Base-by-base conservation (phyloP, 2,329 filamentous ascomycete species). In the Penicillium olsonii region DNA sequence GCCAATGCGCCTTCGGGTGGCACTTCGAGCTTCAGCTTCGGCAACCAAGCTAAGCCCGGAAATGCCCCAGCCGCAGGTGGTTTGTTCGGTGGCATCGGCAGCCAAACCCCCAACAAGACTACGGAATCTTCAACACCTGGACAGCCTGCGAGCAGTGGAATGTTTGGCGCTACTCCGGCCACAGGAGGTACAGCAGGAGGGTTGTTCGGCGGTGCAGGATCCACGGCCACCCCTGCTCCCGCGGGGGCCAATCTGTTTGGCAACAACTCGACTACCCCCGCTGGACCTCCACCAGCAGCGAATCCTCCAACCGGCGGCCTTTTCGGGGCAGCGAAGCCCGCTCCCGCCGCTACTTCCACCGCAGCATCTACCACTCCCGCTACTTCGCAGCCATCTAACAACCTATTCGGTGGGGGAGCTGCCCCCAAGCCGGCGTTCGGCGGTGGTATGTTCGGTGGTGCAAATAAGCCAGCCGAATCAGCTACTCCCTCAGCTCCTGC, bases 241-340 rank as follows among this genome's bases (percentile, higher is more conserved):
- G 61, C 68, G 26, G 65, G 62, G 41, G 59, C 52, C n/a, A 51
- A 52, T 42, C 40, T 71, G 38, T 75, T 76, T 51, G 67, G 64
- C 37, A 71, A 67, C 48, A 58, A 68, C 41, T 78, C 77, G 14
- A 79, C 77, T 15, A 79, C 77, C 26, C 78, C 78, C 42, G 76
- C 76, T 45, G 76, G 76, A 6, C 75, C 75, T 52, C 77, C 77
- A 22, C 75, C 76, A 6, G 59, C 41, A 45, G 53, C 56, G 2
- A 62, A 70, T 45, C 52, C 68, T 27, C 55, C n/a, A n/a, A n/a
- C 58, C 12, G 24, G 27, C 19, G 56, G 48, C 39, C 52, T 64
- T 7, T 68, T 69, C 51, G 64, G 64, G 26, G 53, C 45, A 5
- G 20, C 55, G 54, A 70, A 65, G 42, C 50, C 64, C 34, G 59